Conservation (phyloP, 352 stramenopile species). For the Phytophthora citrophthora region DNA sequence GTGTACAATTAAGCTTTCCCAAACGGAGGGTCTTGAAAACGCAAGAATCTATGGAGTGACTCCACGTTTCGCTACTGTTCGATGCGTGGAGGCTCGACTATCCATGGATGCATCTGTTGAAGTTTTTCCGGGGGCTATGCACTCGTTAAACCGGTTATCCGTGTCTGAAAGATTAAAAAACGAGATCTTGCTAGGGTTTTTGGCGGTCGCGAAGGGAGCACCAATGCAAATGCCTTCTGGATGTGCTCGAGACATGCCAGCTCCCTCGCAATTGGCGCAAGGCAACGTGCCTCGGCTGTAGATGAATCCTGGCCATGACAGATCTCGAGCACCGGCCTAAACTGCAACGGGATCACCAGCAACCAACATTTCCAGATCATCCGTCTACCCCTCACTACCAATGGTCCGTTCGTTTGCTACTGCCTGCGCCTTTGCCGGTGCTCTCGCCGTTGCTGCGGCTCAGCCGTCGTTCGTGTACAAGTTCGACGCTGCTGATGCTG, state of each 20-base stretch:
- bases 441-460: constrained; percentile 12
- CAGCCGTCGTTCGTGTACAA: constrained; percentile 45
- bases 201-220: constrained; percentile 3
- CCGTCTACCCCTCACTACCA: constrained; percentile 41
- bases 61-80: neutral
- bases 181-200: neutral
- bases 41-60: neutral
- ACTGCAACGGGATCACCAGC: constrained; percentile 23
- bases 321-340: constrained; percentile 20
- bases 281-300: constrained; percentile 1
- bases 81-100: neutral
- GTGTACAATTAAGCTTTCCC: neutral
- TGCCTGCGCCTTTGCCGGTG: constrained; percentile 14
- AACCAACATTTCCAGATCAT: constrained; percentile 47
- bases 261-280: constrained; percentile 17
- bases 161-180: too few relatives aligned
- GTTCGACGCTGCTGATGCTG: constrained; percentile 41
- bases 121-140: constrained; percentile 12
- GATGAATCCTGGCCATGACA: neutral
- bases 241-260: constrained; percentile 11
- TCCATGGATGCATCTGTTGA: constrained; percentile 13
- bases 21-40: neutral
- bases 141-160: constrained; percentile 15
- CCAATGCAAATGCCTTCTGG: constrained; percentile 1
- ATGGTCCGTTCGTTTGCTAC: constrained; percentile 18